Base-by-base conservation (phyloP, 2,329 filamentous ascomycete genomes). In the Thelonectria rubi region DNA sequence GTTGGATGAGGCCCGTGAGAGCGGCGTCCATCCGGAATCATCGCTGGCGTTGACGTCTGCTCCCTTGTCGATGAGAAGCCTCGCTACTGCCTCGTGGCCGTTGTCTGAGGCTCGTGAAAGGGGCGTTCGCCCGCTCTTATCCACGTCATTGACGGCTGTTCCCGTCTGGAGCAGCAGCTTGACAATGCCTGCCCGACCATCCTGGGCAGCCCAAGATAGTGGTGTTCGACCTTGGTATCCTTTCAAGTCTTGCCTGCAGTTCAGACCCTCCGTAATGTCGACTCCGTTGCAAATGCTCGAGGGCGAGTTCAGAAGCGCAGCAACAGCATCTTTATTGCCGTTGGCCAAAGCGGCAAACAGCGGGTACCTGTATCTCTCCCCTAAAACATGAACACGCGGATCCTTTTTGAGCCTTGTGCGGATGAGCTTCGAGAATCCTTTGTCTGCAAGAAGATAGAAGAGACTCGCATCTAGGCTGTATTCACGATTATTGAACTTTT, bases 381-480 rank as follows among this genome's bases (percentile, higher is more conserved):
- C 60, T 20, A 32, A 11, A 15, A 52, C 34, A 10, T 43, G 15
- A 21, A 55, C 47, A 8, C 40, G 48, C 2, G 37, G 12, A 48
- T 52, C 51, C 14, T 46, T 34, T 6, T 12, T 15, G 6, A 59
- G 32, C 8, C 32, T 32, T 5, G 50, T 32, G 5, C 34, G 14
- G 26, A 51, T 45, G 11, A 43, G 51, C 3, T 14, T 26, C 21
- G 46, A 11, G 1, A 18, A 8, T 39, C 46, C 42, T 0, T 18
- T 8, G 1, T 62, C 58, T 0, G 66, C 63, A 0, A 68, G 5
- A 18, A 68, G 40, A 4, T 68, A 67, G 1, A 67, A 11, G 3
- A 69, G 26, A 20, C 30, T 67, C 6, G 58, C 61, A 0, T 7
- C 0, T 2, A 11, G n/a, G 0, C 49, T 65, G 15, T 65, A 39